phyloP scores from a whole-genome alignment of 2,329 filamentous ascomycete genomes.

The Pseudocercospora macadamiae region DNA sequence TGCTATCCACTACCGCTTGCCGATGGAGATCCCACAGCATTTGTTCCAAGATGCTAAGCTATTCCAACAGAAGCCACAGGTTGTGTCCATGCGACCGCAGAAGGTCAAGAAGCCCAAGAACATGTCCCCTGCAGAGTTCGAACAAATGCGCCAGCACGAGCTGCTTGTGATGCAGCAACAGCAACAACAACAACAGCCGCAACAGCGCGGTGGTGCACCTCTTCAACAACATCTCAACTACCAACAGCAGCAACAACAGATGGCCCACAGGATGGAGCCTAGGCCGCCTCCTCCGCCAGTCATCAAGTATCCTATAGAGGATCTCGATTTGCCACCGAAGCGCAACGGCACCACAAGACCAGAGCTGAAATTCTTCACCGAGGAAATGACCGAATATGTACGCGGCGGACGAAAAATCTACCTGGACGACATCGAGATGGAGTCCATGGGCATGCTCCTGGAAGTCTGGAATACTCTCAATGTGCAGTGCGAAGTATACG shows the following conservation, averaged over 20 bases:
- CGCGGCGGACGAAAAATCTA: slow-evolving; percentile 42
- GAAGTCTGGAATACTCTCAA: slow-evolving; percentile 97
- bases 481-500: slow-evolving; percentile 94
- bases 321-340: slow-evolving; percentile 76
- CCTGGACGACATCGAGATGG: slow-evolving; percentile 69
- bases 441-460: slow-evolving; percentile 80
- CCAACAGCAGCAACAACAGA: slow-evolving; percentile 22
- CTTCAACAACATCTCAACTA: slow-evolving; percentile 42
- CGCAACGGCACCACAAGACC: slow-evolving; percentile 69
- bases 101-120: slow-evolving; percentile 30
- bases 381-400: slow-evolving; percentile 42
- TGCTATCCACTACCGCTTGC: slow-evolving; percentile 81
- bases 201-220: slow-evolving; percentile 46
- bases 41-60: slow-evolving; percentile 76
- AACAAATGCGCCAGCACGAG: slow-evolving; percentile 27
- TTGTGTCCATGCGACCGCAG: slow-evolving; percentile 29
- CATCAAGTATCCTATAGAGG: slow-evolving; percentile 94
- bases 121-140: slow-evolving; percentile 26
- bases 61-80: slow-evolving; percentile 31
- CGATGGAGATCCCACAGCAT: slow-evolving; percentile 81
- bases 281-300: slow-evolving; percentile 65
- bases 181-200: slow-evolving; percentile 32
- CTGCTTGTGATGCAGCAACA: slow-evolving; percentile 20
- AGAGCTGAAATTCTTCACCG: slow-evolving; percentile 74
- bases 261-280: slow-evolving; percentile 40